Base-by-base conservation (phyloP, 352 stramenopile genomes). In the Phytophthora chlamydospora region DNA sequence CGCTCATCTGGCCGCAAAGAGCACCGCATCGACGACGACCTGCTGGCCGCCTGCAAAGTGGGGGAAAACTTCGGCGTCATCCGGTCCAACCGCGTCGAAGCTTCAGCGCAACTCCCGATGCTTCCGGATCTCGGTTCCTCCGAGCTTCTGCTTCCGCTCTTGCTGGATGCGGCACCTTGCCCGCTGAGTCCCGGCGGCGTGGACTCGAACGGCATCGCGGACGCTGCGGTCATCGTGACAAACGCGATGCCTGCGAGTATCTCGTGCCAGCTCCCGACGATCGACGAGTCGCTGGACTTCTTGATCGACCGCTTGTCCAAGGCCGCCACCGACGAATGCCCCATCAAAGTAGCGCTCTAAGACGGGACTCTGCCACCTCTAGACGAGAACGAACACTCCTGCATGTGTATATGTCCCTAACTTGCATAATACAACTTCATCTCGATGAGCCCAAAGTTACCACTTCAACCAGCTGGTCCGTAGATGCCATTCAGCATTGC, bases 251-350 rank as follows among this genome's bases (percentile, higher is more conserved):
- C 17, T 3, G 47, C 33, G 19, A 34, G 6, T 14, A 40, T 24
- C 31, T 27, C 17, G 6, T 49, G 21, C 31, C 60, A 76, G 19
- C 71, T 87, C 14, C 77, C 77, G 33, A 78, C 72, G 19, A 61
- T 85, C 17, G 73, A 87, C 44, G 77, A 87, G 24, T 85, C 75
- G 14, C 73, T 87, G 11, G 77, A 87, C 36, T 87, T 87, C 42
- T 74, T 87, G 33, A 87, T 85, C 48, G 72, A 70, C 6, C 33
- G 51, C n/a, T 68, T 75, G 46, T 68, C 47, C 6, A 62, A 52
- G 19, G 44, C 61, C 8, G 43, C 24, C 21, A 27, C 29, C 29
- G 47, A 63, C 6, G 19, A 51, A 6, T 8, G 2, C 27, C 36
- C 31, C 1, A 41, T 66, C 7, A 42, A 62, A 13, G 32, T 73